Evolutionary conservation across 225 moss, liverwort and hornwort species (phyloP).

Genomic region (Polytrichum commune): DNA sequence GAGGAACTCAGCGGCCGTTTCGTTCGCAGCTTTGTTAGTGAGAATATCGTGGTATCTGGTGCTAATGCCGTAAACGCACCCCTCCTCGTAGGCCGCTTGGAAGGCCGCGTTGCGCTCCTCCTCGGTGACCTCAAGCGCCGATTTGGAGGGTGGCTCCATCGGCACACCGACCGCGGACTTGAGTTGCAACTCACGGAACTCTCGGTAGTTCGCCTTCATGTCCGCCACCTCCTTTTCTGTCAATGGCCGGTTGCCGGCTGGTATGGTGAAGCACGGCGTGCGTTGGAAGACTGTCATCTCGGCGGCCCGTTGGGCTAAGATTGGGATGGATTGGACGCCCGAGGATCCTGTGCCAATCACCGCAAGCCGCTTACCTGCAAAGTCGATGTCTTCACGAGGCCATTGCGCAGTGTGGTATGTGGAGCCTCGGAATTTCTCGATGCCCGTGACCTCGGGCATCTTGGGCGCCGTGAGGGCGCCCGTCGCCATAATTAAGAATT

Average conservation of each 20-base stretch:
- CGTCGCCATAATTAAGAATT: slow-evolving; percentile 30
- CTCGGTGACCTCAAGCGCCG: slow-evolving; percentile 18
- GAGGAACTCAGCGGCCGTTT: slow-evolving; percentile 22
- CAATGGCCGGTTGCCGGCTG: slow-evolving; percentile 13
- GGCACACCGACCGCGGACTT: neutral
- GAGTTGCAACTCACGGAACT: slow-evolving; percentile 5
- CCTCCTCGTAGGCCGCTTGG: slow-evolving; percentile 11
- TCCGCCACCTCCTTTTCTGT: slow-evolving; percentile 10
- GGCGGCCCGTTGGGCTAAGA: slow-evolving; percentile 26
- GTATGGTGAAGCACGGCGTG: slow-evolving; percentile 32
- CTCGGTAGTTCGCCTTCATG: slow-evolving; percentile 12
- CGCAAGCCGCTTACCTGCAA: slow-evolving; percentile 35
- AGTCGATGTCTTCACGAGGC: slow-evolving; percentile 27
- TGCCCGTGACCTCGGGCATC: slow-evolving; percentile 19
- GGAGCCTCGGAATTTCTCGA: slow-evolving; percentile 13
- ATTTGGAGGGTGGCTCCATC: neutral
- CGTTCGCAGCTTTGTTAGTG: slow-evolving; percentile 16
- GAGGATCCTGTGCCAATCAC: slow-evolving; percentile 54
- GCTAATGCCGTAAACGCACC: neutral
- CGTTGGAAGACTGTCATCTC: slow-evolving; percentile 51
- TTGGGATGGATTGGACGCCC: slow-evolving; percentile 32
- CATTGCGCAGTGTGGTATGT: slow-evolving; percentile 30
- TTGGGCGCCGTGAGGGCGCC: slow-evolving; percentile 17
- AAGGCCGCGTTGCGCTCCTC: slow-evolving; percentile 20
- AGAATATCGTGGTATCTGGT: slow-evolving; percentile 16